Percentiles rank a stretch among this genome's conserved stretches.
Conservation (phyloP, 1,284 basidiomycete species). For the Flammula alnicola region DNA sequence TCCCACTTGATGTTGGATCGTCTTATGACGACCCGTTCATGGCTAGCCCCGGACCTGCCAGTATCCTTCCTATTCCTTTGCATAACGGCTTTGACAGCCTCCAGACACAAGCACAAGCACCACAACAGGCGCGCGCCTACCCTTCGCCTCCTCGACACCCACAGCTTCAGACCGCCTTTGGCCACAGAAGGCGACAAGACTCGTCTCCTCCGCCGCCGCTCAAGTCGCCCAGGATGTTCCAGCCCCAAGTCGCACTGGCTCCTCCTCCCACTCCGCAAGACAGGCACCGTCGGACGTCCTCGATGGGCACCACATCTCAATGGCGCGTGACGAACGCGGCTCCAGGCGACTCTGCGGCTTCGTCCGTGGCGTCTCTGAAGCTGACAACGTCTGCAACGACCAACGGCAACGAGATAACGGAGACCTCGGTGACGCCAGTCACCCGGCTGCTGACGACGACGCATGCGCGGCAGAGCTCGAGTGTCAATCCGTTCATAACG, state of each 20-base stretch:
- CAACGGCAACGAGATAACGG: not conserved
- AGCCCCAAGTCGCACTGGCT: slow-evolving; percentile 24
- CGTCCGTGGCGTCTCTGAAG: slow-evolving; percentile 17
- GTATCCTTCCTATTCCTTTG: slow-evolving; percentile 52
- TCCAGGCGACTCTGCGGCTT: slow-evolving; percentile 19
- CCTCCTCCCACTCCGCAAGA: slow-evolving; percentile 22
- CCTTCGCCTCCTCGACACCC: slow-evolving; percentile 20
- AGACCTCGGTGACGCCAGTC: slow-evolving; percentile 16
- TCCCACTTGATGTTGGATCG: slow-evolving; percentile 21
- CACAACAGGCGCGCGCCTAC: slow-evolving; percentile 1
- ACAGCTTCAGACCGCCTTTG: slow-evolving; percentile 26
- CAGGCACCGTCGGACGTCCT: slow-evolving; percentile 36
- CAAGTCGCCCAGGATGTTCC: slow-evolving; percentile 21
- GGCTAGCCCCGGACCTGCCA: slow-evolving; percentile 18
- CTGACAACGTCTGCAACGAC: slow-evolving; percentile 2
- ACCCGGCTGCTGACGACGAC: slow-evolving; percentile 52
- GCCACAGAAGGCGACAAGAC: slow-evolving; percentile 6
- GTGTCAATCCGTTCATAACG: slow-evolving; percentile 64
- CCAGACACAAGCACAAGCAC: too few species aligned
- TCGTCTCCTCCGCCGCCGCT: slow-evolving; percentile 22
- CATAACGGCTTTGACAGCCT: slow-evolving; percentile 52
- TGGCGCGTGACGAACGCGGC: slow-evolving; percentile 27
- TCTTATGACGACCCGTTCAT: slow-evolving; percentile 22
- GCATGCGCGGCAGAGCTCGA: slow-evolving; percentile 44
- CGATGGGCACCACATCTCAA: slow-evolving; percentile 26